Evolutionary conservation across 2,329 filamentous ascomycete species (phyloP).

Genomic region (Geosmithia putterillii): DNA sequence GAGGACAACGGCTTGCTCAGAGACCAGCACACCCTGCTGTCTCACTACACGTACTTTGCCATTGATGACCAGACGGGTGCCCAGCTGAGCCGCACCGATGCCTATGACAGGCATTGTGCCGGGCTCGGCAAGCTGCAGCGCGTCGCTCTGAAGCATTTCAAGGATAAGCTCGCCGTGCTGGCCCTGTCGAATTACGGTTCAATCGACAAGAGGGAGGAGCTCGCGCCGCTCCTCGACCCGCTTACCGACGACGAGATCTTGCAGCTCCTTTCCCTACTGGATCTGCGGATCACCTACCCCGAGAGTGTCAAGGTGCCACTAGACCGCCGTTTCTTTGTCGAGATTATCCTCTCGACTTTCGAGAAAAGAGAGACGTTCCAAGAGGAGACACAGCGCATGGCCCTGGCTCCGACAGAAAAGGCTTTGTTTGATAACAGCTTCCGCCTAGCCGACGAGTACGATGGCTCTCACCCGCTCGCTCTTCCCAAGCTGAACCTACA

Average conservation of each 20-base stretch:
- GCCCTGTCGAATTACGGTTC: constrained; percentile 87
- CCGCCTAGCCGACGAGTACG: constrained; percentile 72
- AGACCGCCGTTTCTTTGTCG: constrained; percentile 53
- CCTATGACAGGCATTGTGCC: constrained; percentile 70
- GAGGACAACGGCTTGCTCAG: constrained; percentile 66
- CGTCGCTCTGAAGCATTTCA: constrained; percentile 68
- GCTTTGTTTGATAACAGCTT: constrained; percentile 69
- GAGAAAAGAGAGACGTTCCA: constrained; percentile 75
- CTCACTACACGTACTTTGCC: constrained; percentile 78
- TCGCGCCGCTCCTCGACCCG: constrained; percentile 60
- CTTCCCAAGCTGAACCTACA: constrained; percentile 93
- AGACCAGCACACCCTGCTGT: constrained; percentile 68
- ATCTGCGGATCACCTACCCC: constrained; percentile 76
- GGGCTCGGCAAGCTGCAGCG: constrained; percentile 69
- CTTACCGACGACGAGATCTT: constrained; percentile 65
- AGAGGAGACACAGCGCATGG: constrained; percentile 58
- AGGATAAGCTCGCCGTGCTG: constrained; percentile 80
- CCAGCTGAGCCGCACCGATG: constrained; percentile 58
- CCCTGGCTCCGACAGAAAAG: constrained; percentile 72
- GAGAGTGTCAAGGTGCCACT: constrained; percentile 50
- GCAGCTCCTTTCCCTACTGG: constrained; percentile 56
- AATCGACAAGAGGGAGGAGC: constrained; percentile 67
- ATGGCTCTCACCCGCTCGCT: constrained; percentile 76
- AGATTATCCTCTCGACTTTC: constrained; percentile 62
- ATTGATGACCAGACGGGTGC: constrained; percentile 84